phyloP scores from a whole-genome alignment of 768 basidiomycete genomes.

The Hygrocybe punicea region DNA sequence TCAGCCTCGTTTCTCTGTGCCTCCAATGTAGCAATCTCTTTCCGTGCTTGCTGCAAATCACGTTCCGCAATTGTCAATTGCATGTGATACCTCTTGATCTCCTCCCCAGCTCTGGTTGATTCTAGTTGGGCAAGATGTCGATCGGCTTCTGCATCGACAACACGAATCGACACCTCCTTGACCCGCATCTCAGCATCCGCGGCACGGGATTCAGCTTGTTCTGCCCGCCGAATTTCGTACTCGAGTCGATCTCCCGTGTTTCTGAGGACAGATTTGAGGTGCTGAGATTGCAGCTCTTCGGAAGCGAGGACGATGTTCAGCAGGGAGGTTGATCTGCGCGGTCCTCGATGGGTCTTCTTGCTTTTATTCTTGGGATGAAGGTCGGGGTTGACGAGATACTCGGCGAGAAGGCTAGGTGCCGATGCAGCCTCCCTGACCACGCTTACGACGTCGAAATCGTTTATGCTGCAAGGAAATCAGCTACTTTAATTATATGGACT shows the following conservation, averaged over 20 bases:
- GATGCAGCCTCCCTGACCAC: conserved; percentile 45
- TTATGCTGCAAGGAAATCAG: neutral
- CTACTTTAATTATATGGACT: neutral
- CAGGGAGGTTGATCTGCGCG: conserved; percentile 34
- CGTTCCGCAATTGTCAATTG: conserved; percentile 47
- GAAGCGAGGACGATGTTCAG: conserved; percentile 44
- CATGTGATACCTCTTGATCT: conserved; percentile 46
- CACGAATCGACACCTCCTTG: conserved; percentile 38
- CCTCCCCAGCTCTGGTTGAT: conserved; percentile 30
- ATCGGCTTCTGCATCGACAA: conserved; percentile 41
- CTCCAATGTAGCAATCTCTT: conserved; percentile 37
- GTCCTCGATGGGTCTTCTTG: conserved; percentile 37
- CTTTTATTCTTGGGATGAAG: conserved; percentile 33
- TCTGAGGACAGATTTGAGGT: conserved; percentile 52
- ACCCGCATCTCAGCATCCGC: conserved; percentile 50
- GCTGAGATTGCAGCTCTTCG: conserved; percentile 55
- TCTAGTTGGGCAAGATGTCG: conserved; percentile 37
- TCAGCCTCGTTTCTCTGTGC: conserved; percentile 41
- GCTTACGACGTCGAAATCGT: conserved; percentile 33
- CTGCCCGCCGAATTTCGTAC: conserved; percentile 53
- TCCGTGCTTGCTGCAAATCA: conserved; percentile 35
- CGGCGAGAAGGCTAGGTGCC: conserved; percentile 44
- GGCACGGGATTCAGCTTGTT: conserved; percentile 49
- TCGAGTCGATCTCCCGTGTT: conserved; percentile 53
- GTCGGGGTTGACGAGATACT: conserved; percentile 45